Evolutionary conservation across 2,329 filamentous ascomycete species (phyloP).

Genomic region (Leptographium flavum): DNA sequence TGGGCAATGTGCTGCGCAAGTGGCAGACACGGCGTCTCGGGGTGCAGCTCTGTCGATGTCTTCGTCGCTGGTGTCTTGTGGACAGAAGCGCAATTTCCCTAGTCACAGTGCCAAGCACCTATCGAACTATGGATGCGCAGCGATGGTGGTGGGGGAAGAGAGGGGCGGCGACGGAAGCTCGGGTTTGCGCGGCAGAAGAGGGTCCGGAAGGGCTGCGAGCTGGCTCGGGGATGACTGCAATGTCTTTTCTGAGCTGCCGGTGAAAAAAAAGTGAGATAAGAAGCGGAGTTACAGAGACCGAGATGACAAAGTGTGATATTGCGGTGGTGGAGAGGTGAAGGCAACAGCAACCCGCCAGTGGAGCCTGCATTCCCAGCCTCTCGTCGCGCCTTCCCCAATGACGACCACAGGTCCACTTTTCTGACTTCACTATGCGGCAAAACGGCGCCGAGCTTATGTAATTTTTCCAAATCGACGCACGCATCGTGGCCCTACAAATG

Average conservation of each 20-base stretch:
- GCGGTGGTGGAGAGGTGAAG: background rate
- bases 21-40: background rate
- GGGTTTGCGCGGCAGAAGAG: background rate
- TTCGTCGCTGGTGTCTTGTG: background rate
- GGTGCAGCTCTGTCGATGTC: too few species aligned
- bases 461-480: too few species aligned
- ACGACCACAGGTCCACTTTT: conserved; percentile 8
- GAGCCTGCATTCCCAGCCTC: conserved; percentile 6
- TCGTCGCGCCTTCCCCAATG: conserved; percentile 7
- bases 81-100: background rate
- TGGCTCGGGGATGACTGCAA: background rate
- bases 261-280: background rate
- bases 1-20: conserved; percentile 14
- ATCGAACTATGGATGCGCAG: background rate
- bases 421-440: too few species aligned
- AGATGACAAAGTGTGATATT: background rate
- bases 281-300: background rate
- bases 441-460: too few species aligned
- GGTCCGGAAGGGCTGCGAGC: background rate
- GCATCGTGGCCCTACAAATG: too few species aligned
- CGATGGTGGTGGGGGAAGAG: background rate
- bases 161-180: conserved; percentile 3
- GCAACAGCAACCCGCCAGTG: conserved; percentile 4
- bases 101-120: background rate
- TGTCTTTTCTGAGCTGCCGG: background rate